These are phyloP conservation scores for Candida cerambycidarum DNA, from an alignment of 805 yeast species.

Conservation along the genomic window DNA sequence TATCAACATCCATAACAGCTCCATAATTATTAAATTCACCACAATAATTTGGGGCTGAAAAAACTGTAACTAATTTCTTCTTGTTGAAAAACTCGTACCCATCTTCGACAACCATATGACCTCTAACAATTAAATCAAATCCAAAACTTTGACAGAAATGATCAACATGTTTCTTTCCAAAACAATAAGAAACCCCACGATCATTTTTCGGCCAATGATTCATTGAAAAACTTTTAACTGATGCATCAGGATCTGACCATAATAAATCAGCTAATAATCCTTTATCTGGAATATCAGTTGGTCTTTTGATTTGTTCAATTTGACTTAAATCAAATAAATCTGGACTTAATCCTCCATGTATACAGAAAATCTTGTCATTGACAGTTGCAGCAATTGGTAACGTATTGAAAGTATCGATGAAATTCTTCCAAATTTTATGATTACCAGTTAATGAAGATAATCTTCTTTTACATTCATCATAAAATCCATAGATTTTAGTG, in stretches of 20 bases:
- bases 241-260: constrained; percentile 76
- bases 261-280: constrained; percentile 75
- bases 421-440: constrained; percentile 49
- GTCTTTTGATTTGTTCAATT: constrained; percentile 69
- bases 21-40: constrained; percentile 82
- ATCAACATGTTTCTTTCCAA: constrained; percentile 72
- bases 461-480: constrained; percentile 60
- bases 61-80: constrained; percentile 72
- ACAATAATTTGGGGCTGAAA: constrained; percentile 82
- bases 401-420: constrained; percentile 57
- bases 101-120: constrained; percentile 89
- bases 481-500: constrained; percentile 60
- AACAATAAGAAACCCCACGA: constrained; percentile 79
- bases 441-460: constrained; percentile 30
- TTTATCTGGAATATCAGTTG: constrained; percentile 81
- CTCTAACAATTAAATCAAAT: constrained; percentile 76
- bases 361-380: constrained; percentile 57
- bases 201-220: constrained; percentile 78
- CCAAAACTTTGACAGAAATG: constrained; percentile 63
- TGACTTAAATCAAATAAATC: constrained; percentile 63
- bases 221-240: constrained; percentile 31
- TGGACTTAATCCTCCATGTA: constrained; percentile 77
- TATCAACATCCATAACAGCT: constrained; percentile 73
- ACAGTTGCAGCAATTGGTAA: constrained; percentile 63
- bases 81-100: constrained; percentile 82